Evolutionary conservation across 73 alveolate species (phyloP).

Genomic region (Paramecium bursaria): DNA sequence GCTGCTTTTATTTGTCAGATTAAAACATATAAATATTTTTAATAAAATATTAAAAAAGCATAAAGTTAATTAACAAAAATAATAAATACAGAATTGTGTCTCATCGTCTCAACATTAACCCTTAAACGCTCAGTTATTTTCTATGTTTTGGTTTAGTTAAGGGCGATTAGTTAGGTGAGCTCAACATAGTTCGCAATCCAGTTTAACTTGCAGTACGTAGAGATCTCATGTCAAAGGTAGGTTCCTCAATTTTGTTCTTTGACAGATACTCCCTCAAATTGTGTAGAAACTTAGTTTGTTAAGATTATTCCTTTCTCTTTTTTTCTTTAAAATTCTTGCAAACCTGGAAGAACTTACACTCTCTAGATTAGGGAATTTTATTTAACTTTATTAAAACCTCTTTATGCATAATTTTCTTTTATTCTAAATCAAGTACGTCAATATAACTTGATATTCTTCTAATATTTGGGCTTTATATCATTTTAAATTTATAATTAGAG

Average conservation of each 20-base stretch:
- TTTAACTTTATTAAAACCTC: not conserved
- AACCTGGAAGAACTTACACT: not conserved
- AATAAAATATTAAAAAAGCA: too few relatives aligned
- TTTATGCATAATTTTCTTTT: not conserved
- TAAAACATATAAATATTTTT: constrained; percentile 37
- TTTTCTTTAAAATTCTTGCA: not conserved
- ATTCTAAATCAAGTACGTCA: not conserved
- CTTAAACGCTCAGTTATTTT: constrained; percentile 26
- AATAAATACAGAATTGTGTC: too few relatives aligned
- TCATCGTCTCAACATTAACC: not conserved
- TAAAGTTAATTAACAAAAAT: too few relatives aligned
- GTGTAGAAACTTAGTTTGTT: not conserved
- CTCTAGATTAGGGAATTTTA: constrained; percentile 1
- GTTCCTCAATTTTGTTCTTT: not conserved
- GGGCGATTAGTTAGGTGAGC: constrained; percentile 10
- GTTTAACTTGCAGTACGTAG: constrained; percentile 13
- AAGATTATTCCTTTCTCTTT: constrained; percentile 8
- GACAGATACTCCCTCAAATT: not conserved
- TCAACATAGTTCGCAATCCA: not conserved
- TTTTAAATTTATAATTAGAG: too few relatives aligned
- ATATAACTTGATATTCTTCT: constrained; percentile 24
- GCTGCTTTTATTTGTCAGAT: constrained; percentile 20
- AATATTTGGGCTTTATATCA: not conserved
- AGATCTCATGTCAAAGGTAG: not conserved
- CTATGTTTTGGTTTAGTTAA: not conserved